phyloP scores from a whole-genome alignment of 2,329 filamentous ascomycete species.

The Fusarium euwallaceae region DNA sequence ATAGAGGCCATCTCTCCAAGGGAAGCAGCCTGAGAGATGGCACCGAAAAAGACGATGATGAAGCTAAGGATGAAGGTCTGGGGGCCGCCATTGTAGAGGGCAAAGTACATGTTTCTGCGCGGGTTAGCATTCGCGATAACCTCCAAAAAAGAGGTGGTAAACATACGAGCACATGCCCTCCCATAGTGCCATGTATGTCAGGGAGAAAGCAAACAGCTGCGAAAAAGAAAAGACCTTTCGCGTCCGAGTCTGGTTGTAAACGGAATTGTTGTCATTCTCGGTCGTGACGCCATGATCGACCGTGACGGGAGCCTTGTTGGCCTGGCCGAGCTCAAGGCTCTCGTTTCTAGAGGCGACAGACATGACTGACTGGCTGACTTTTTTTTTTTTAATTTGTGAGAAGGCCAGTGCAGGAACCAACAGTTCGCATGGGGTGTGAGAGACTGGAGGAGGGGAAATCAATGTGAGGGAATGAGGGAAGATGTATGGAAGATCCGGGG shows the following conservation, averaged over 20 bases:
- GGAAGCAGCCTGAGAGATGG: slow-evolving; percentile 41
- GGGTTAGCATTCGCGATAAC: background rate
- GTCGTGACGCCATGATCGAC: slow-evolving; percentile 29
- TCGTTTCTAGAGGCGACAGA: slow-evolving; percentile 16
- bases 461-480: background rate
- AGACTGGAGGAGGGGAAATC: background rate
- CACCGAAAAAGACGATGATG: slow-evolving; percentile 43
- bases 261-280: slow-evolving; percentile 10
- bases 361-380: slow-evolving; percentile 18
- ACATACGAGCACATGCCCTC: slow-evolving; percentile 45
- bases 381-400: background rate
- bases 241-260: slow-evolving; percentile 42
- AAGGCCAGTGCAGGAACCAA: background rate
- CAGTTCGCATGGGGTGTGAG: background rate
- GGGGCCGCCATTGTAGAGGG: slow-evolving; percentile 41
- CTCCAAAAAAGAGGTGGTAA: background rate
- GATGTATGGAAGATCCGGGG: background rate
- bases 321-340: slow-evolving; percentile 35
- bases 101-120: slow-evolving; percentile 44
- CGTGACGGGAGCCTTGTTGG: slow-evolving; percentile 28
- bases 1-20: slow-evolving; percentile 45
- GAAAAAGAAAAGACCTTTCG: slow-evolving; percentile 43
- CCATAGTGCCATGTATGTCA: slow-evolving; percentile 45
- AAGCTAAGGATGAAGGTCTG: slow-evolving; percentile 45
- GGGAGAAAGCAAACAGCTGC: slow-evolving; percentile 43